Evolutionary conservation across 192 early-diverging fungal genomes (phyloP).

Genomic region (Coemansia sp.): DNA sequence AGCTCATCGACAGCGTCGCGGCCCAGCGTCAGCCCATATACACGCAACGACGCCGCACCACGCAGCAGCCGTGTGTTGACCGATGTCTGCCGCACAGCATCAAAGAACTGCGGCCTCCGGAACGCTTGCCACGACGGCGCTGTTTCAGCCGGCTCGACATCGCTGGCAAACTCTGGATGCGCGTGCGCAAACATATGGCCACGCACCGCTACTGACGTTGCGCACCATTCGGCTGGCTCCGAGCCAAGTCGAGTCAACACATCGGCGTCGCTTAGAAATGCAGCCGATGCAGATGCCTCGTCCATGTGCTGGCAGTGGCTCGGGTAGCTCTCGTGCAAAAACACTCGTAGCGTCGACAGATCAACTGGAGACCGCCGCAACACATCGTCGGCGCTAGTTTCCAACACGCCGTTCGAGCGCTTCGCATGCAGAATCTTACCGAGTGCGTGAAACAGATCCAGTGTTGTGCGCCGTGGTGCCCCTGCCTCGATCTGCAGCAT

Average conservation of each 20-base stretch:
- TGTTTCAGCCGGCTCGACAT: neutral
- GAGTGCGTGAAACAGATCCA: slow-evolving; percentile 63
- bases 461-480: slow-evolving; percentile 23
- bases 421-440: slow-evolving; percentile 65
- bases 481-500: slow-evolving; percentile 50
- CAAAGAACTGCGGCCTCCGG: slow-evolving; percentile 40
- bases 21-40: slow-evolving; percentile 13
- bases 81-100: slow-evolving; percentile 16
- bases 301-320: slow-evolving; percentile 55
- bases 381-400: slow-evolving; percentile 43
- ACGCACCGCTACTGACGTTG: slow-evolving; percentile 15
- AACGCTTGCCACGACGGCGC: slow-evolving; percentile 17
- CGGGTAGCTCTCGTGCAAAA: slow-evolving; percentile 62
- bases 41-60: slow-evolving; percentile 11
- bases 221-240: neutral
- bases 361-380: slow-evolving; percentile 60
- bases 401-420: slow-evolving; percentile 39
- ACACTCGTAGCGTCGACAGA: slow-evolving; percentile 54
- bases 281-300: slow-evolving; percentile 52
- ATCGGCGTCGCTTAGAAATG: slow-evolving; percentile 57
- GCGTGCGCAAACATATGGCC: slow-evolving; percentile 34
- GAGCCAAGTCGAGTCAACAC: slow-evolving; percentile 9
- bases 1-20: slow-evolving; percentile 15
- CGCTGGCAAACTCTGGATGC: slow-evolving; percentile 12
- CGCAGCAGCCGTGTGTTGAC: slow-evolving; percentile 11